These are phyloP conservation scores for Aspergillus pseudotamarii DNA, from an alignment of 2,329 filamentous ascomycete genomes.

Conservation along the genomic window DNA sequence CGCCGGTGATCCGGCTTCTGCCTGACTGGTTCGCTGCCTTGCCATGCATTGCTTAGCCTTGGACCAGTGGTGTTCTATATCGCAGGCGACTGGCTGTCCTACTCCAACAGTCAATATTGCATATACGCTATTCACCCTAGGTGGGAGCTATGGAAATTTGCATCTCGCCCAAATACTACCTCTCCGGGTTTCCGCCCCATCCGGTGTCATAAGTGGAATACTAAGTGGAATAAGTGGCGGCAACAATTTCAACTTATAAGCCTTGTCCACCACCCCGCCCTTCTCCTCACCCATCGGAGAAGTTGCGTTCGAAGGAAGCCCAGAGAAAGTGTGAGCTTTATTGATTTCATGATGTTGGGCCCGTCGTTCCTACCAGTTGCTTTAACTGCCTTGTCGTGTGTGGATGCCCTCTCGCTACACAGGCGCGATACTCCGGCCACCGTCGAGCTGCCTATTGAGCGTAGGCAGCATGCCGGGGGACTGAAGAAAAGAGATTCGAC, in stretches of 20 bases:
- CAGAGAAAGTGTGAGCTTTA: neutral
- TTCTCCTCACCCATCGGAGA: neutral
- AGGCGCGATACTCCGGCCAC: slow-evolving; percentile 14
- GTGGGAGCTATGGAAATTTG: neutral
- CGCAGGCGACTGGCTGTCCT: neutral
- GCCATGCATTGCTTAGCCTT: neutral
- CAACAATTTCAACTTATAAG: neutral
- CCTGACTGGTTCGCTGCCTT: neutral
- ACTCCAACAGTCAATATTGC: neutral
- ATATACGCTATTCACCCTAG: neutral
- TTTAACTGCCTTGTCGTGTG: neutral
- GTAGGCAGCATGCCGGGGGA: slow-evolving; percentile 7
- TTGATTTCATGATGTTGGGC: neutral
- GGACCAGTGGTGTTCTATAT: neutral
- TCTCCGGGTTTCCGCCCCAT: neutral
- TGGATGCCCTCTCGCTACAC: slow-evolving; percentile 10
- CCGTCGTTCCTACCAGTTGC: neutral
- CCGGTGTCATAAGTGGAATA: neutral
- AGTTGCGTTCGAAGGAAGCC: neutral
- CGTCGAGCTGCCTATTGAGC: slow-evolving; percentile 12
- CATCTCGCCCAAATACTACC: neutral
- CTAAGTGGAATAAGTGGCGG: neutral
- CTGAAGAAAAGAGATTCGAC: slow-evolving; percentile 11
- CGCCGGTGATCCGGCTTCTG: slow-evolving; percentile 1
- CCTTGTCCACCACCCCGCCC: neutral